A percentile compares a stretch with the other conserved stretches of the same genome.
These are phyloP conservation scores for Pestalotiopsis sp. DNA, from an alignment of 2,329 filamentous ascomycete genomes.

Conservation along the genomic window DNA sequence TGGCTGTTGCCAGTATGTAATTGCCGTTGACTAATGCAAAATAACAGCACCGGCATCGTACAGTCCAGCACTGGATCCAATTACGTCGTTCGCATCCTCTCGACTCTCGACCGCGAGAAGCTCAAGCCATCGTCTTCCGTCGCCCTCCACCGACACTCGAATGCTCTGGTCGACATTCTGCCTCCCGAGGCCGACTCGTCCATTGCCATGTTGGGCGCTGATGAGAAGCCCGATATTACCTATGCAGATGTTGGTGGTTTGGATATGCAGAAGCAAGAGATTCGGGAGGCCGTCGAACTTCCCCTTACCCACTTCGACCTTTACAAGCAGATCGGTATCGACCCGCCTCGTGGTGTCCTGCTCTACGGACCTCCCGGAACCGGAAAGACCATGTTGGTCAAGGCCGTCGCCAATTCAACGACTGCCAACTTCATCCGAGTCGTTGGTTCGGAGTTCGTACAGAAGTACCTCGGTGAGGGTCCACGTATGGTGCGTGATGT, in stretches of 20 bases:
- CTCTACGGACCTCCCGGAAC: constrained; percentile 94
- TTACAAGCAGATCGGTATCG: constrained; percentile 99
- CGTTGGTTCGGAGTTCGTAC: constrained; percentile 96
- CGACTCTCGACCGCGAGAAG: constrained; percentile 95
- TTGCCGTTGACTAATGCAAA: background rate
- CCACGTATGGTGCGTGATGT: constrained; percentile 99
- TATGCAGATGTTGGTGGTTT: constrained; percentile 97
- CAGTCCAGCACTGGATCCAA: constrained; percentile 98
- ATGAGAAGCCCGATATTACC: constrained; percentile 98
- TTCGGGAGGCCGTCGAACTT: constrained; percentile 94
- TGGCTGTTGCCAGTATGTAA: no score
- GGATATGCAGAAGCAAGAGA: constrained; percentile 99
- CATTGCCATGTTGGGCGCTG: constrained; percentile 94
- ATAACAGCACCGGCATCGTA: constrained; percentile 85
- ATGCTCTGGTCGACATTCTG: constrained; percentile 96
- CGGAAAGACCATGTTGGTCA: constrained; percentile 88
- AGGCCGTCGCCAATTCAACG: constrained; percentile 97
- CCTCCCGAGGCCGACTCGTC: constrained; percentile 98
- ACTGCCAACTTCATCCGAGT: constrained; percentile 98
- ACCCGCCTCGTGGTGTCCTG: constrained; percentile 93
- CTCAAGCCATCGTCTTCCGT: constrained; percentile 98
- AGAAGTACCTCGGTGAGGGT: constrained; percentile 97
- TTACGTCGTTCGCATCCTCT: constrained; percentile 97
- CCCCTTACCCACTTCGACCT: constrained; percentile 97
- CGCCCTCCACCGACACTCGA: constrained; percentile 96